phyloP scores from a whole-genome alignment of 78 protist genomes.

The Dictyostelium brefeldianum region DNA sequence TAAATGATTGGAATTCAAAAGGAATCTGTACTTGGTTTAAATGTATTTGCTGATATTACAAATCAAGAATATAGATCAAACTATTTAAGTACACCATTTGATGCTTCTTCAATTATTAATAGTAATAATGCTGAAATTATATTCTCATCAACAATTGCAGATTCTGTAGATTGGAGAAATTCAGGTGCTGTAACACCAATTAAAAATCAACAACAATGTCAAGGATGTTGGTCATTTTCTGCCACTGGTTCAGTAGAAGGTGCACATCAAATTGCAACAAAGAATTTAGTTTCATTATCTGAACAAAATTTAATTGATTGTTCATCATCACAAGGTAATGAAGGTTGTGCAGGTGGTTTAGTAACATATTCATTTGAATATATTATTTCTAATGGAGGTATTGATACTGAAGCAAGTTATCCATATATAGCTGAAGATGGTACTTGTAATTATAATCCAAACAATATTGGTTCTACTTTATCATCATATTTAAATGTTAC shows the following conservation, averaged over 20 bases:
- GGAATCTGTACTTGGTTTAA: conserved; percentile 68
- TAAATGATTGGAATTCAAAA: conserved; percentile 60
- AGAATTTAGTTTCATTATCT: conserved; percentile 60
- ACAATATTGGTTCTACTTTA: conserved; percentile 73
- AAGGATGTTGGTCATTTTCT: conserved; percentile 93
- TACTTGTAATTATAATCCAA: conserved; percentile 44
- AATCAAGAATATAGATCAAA: conserved; percentile 36
- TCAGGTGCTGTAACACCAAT: conserved; percentile 86
- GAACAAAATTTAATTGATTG: conserved; percentile 90
- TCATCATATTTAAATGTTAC: conserved; percentile 63
- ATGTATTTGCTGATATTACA: conserved; percentile 66
- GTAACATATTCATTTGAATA: conserved; percentile 75
- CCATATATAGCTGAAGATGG: conserved; percentile 84
- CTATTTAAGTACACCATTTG: conserved; percentile 50
- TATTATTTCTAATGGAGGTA: conserved; percentile 66
- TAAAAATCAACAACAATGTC: conserved; percentile 92
- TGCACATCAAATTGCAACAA: conserved; percentile 48
- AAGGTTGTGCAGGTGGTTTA: conserved; percentile 89
- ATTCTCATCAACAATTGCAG: neutral
- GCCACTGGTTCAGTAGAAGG: conserved; percentile 82
- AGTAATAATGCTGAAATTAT: neutral
- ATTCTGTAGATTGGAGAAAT: conserved; percentile 83
- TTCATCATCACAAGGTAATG: conserved; percentile 45
- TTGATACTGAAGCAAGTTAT: conserved; percentile 89
- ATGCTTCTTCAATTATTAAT: neutral